These are phyloP conservation scores for Taxillus chinensis DNA, from an alignment of 164 flowering plant species.

Conservation along the genomic window DNA sequence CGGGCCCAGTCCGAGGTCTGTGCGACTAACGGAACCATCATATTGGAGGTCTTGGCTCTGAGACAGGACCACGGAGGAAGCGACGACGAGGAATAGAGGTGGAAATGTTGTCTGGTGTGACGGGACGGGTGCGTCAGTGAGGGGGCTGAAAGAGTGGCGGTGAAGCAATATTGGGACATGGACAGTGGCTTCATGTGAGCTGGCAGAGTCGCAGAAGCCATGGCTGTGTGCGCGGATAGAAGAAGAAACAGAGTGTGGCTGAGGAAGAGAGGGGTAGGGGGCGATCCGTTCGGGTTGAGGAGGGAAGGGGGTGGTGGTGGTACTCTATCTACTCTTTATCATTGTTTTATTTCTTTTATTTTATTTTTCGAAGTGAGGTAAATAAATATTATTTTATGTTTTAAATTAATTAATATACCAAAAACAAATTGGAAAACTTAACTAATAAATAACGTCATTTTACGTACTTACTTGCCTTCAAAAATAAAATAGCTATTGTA, in stretches of 20 bases:
- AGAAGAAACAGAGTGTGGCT: conserved; percentile 4
- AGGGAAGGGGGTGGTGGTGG: background rate
- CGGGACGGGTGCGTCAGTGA: background rate
- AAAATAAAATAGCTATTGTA: too few species aligned
- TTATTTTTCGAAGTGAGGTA: too few species aligned
- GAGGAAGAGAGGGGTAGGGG: background rate
- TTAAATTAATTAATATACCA: too few species aligned
- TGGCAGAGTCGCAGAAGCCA: background rate
- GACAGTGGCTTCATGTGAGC: background rate
- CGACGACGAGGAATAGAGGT: background rate
- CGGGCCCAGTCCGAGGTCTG: conserved; percentile 1
- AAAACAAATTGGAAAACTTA: too few species aligned
- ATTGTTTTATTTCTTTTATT: too few species aligned
- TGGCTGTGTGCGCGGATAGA: conserved; percentile 1
- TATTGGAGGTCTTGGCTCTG: background rate
- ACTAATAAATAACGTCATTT: too few species aligned
- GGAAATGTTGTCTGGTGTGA: background rate
- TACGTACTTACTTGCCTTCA: too few species aligned
- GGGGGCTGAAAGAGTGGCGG: background rate
- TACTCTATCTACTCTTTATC: too few species aligned
- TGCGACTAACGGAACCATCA: background rate
- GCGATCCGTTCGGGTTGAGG: background rate
- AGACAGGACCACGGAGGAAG: background rate
- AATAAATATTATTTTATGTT: too few species aligned
- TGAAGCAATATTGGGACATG: background rate